Evolutionary conservation across 192 early-diverging fungal species (phyloP).

Genomic region (Chytriomyces sp.): DNA sequence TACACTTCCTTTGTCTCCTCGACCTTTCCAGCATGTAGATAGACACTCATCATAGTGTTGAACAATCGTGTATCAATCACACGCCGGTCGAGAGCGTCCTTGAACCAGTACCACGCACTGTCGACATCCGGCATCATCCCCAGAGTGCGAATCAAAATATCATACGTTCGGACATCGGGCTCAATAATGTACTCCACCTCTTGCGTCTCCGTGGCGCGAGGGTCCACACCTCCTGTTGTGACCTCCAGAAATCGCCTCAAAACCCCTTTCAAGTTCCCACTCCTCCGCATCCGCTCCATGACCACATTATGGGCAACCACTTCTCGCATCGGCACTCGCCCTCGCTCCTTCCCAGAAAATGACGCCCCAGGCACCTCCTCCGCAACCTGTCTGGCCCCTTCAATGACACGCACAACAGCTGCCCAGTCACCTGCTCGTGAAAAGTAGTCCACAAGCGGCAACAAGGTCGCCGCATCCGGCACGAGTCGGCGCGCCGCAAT

Average conservation of each 20-base stretch:
- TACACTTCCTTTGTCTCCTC: constrained; percentile 15
- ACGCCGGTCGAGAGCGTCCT: not conserved
- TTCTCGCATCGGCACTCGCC: not conserved
- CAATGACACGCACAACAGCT: constrained; percentile 14
- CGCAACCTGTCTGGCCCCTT: not conserved
- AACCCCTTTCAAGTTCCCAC: constrained; percentile 16
- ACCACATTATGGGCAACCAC: constrained; percentile 21
- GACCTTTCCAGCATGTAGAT: not conserved
- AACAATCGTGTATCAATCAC: constrained; percentile 12
- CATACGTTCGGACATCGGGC: constrained; percentile 14
- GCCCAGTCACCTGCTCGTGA: constrained; percentile 3
- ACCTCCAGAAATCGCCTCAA: constrained; percentile 16
- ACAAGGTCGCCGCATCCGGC: constrained; percentile 20
- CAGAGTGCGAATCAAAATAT: constrained; percentile 23
- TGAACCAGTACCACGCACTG: constrained; percentile 13
- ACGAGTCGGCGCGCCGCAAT: constrained; percentile 24
- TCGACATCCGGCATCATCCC: constrained; percentile 1
- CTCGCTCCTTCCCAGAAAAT: constrained; percentile 11
- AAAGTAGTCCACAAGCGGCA: constrained; percentile 15
- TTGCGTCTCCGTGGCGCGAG: not conserved
- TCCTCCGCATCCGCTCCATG: constrained; percentile 15
- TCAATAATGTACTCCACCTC: not conserved
- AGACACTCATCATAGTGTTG: constrained; percentile 19
- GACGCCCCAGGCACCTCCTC: not conserved
- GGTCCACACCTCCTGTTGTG: not conserved